Conservation (phyloP, 2,329 filamentous ascomycete species). For the Colletotrichum ledebouriae region DNA sequence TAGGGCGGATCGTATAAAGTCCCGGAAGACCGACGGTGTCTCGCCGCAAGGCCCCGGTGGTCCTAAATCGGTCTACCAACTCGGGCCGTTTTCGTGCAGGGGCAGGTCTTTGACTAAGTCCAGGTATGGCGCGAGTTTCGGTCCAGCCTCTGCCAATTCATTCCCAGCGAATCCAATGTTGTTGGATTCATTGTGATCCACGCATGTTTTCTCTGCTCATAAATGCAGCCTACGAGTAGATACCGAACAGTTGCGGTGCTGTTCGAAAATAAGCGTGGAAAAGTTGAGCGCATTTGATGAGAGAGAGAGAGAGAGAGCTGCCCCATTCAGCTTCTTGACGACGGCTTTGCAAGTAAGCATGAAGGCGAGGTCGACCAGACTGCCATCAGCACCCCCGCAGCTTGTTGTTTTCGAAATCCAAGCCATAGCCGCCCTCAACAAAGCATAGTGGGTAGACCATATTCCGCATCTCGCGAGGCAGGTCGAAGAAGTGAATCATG, state of each 20-base stretch:
- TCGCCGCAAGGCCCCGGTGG: background rate
- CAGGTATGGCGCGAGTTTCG: background rate
- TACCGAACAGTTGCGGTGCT: background rate
- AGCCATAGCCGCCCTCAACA: background rate
- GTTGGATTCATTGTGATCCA: background rate
- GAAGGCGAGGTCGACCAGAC: constrained; percentile 3
- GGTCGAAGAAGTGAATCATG: constrained; percentile 8
- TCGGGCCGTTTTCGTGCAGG: background rate
- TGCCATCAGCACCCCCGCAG: background rate
- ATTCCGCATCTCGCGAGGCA: constrained; percentile 7
- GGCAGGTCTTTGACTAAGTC: background rate
- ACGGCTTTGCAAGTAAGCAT: constrained; percentile 21
- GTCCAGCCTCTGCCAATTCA: background rate
- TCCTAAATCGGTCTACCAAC: background rate
- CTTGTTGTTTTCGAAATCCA: background rate
- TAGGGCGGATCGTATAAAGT: background rate
- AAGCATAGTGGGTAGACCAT: constrained; percentile 10
- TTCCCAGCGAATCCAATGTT: background rate
- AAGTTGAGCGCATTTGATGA: constrained; percentile 15
- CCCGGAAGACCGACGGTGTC: background rate
- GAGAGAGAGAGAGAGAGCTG: constrained; percentile 1
- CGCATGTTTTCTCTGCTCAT: no score
- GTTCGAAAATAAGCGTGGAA: background rate
- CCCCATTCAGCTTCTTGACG: background rate
- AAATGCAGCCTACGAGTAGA: no score